Base-by-base conservation (phyloP, 2,329 filamentous ascomycete species). In the Epichloe sp. region DNA sequence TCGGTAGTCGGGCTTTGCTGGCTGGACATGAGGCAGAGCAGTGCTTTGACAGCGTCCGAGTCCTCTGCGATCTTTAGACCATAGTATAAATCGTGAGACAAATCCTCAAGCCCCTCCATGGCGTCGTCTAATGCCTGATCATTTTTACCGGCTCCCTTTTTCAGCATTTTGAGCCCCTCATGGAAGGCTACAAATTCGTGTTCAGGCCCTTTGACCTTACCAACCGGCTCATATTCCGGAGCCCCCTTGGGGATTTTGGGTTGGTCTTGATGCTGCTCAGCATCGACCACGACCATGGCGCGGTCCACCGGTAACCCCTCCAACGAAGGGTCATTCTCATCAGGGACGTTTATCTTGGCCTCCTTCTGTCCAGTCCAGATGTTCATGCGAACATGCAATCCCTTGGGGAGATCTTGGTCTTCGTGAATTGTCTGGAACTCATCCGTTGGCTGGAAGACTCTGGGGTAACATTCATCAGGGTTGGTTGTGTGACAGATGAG, bases 21-120 rank as follows among this genome's bases (percentile, higher is more conserved):
- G 57, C 65, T 53, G 26, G 62, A 58, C 64, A 80, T 74, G 38
- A 82, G 67, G 59, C 79, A 82, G 53, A 83, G 66, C 2, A 85
- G 71, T n/a, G 72, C 65, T 55, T 71, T 72, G 49, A 82, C 57
- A 2, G 75, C 74, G 2, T 73, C 71, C 3, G 68, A 59, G 56
- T 82, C 76, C 60, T 80, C 76, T 21, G 75, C 71, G 52, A 85
- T 74, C 62, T 82, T 78, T 17, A 81, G 68, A 10, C 82, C 82
- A 63, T 84, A 86, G 68, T 83, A 85, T 55, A 85, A 79, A 63
- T 85, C 82, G 63, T 85, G 81, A 0, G 81, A 76, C 31, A 84
- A 67, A 6, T 85, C 81, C 54, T 77, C 71, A n/a, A 86, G 72
- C 36, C 71, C 71, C 36, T 77, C 72, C 7, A 86, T 70, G 0